Evolutionary conservation across 176 grass and related monocot genomes (phyloP), one percentile per base, ranked within the genome.

Genomic region (Stipa capillata): DNA sequence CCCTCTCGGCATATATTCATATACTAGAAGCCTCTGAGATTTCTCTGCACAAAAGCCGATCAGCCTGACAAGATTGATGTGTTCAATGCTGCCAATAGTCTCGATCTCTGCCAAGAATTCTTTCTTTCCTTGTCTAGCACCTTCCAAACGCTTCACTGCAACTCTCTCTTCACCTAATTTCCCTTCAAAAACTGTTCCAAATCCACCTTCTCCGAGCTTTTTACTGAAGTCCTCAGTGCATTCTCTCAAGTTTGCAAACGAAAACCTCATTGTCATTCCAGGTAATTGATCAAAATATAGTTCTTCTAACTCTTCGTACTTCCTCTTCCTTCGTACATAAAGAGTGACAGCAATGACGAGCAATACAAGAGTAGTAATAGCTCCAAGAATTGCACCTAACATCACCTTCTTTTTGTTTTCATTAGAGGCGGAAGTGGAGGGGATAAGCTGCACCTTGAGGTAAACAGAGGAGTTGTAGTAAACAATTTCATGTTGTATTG

Each of bases 161-260:
- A 87, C 33, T 60, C 34, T 77, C 16, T 76, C 63, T 37, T 60
- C 85, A 54, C 62, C 85, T 36, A 87, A 17, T 65, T 60, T 57
- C 11, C 84, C 84, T 74, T 81, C 60, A 49, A 81, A 86, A 17
- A 81, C 60, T 2, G 60, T 75, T 27, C 78, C 77, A 44, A 86
- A 86, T 31, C 78, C 84, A 66, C 84, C 84, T 75, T 68, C 84
- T 47, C 78, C 78, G 3, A 86, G 78, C 31, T 81, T 86, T 74
- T 63, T 68, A 43, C 69, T 75, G 40, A 86, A 86, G 37, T 67
- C 84, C n/a, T 35, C n/a, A 0, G 77, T 81, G 25, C 69, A 79
- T 32, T 18, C 47, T 75, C 40, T 80, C n/a, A 86, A 35, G 23
- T 48, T 31, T 49, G 37, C 60, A 40, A 67, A 81, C 0, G 77